These are phyloP conservation scores for Gloeophyllum trabeum DNA, from an alignment of 768 basidiomycete species.

Conservation along the genomic window DNA sequence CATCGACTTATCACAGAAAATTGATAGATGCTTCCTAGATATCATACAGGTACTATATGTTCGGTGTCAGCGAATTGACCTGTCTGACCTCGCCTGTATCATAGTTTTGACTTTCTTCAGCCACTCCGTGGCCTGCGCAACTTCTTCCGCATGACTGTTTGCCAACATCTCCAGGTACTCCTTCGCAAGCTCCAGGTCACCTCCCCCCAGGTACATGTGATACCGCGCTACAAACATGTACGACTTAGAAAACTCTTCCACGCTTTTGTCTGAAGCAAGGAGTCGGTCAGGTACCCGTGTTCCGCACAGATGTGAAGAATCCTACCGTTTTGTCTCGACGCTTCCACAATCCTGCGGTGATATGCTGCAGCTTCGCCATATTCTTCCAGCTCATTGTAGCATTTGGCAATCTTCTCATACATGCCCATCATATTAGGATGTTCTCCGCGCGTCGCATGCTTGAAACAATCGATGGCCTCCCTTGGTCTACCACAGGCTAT, in stretches of 20 bases:
- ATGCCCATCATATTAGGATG: constrained; percentile 69
- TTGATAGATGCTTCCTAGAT: too few relatives aligned
- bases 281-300: not conserved
- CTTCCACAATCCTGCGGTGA: constrained; percentile 71
- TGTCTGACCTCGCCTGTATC: constrained; percentile 12
- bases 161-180: constrained; percentile 68
- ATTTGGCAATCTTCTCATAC: constrained; percentile 61
- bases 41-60: too few relatives aligned
- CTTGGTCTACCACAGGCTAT: constrained; percentile 37
- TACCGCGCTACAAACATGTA: constrained; percentile 76
- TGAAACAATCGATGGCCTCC: constrained; percentile 88
- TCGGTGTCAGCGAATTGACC: not conserved
- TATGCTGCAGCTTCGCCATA: constrained; percentile 60
- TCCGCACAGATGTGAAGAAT: constrained; percentile 4
- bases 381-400: constrained; percentile 61
- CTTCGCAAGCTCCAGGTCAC: constrained; percentile 59
- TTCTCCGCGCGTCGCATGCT: constrained; percentile 77
- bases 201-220: constrained; percentile 50
- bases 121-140: constrained; percentile 59
- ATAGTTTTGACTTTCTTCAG: constrained; percentile 43
- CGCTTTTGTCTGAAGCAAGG: constrained; percentile 40
- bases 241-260: constrained; percentile 78
- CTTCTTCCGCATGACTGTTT: constrained; percentile 74
- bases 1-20: too few relatives aligned
- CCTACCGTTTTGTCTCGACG: constrained; percentile 54